Evolutionary conservation across 2,329 filamentous ascomycete species (phyloP).

Genomic region (Aspergillus aculeatus): DNA sequence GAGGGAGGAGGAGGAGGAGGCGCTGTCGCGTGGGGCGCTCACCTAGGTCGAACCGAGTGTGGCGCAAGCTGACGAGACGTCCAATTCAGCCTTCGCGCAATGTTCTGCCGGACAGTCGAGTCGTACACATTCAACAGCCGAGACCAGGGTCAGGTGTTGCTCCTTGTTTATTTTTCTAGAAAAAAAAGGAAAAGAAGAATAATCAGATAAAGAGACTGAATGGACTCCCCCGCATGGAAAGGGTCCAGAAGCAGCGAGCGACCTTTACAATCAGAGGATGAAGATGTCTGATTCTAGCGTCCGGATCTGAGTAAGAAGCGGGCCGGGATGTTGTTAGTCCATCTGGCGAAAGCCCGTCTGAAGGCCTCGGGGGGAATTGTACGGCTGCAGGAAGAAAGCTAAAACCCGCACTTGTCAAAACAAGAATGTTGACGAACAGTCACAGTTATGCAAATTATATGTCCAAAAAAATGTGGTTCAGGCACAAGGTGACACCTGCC

Average conservation of each 20-base stretch:
- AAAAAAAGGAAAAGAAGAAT: neutral
- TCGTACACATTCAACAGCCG: neutral
- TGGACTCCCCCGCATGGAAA: constrained; percentile 5
- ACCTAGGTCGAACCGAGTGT: constrained; percentile 40
- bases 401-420: constrained; percentile 12
- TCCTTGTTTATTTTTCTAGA: neutral
- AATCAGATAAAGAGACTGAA: constrained; percentile 20
- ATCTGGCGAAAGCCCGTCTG: constrained; percentile 16
- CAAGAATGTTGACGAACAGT: constrained; percentile 9
- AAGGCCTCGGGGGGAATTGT: constrained; percentile 5
- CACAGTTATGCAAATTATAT: constrained; percentile 17
- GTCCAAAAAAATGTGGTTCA: constrained; percentile 12
- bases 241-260: constrained; percentile 27
- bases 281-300: constrained; percentile 10
- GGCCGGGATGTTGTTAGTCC: constrained; percentile 14
- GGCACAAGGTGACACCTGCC: constrained; percentile 7
- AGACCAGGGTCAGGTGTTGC: too few species aligned
- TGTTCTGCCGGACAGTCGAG: constrained; percentile 19
- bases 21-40: constrained; percentile 38
- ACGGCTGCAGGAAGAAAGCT: constrained; percentile 18
- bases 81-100: constrained; percentile 41
- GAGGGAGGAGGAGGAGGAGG: constrained; percentile 17
- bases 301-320: constrained; percentile 10
- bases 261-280: constrained; percentile 16
- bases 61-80: constrained; percentile 45